Base-by-base conservation (phyloP, 2,329 filamentous ascomycete genomes). In the Cytospora schulzeri region DNA sequence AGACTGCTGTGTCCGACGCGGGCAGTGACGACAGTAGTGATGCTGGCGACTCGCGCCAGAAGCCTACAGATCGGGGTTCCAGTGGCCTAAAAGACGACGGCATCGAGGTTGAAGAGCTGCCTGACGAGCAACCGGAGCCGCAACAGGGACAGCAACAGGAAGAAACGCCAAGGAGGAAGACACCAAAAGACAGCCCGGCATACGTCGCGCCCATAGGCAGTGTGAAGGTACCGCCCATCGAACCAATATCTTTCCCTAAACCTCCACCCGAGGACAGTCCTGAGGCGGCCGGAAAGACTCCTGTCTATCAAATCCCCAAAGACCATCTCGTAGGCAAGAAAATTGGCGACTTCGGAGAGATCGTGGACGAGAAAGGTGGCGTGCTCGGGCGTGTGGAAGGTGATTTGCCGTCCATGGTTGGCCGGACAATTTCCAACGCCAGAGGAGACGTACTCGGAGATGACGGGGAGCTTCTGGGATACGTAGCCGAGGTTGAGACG, bases 361-460 rank as follows among this genome's bases (percentile, higher is more conserved):
- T 85, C 35, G 71, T 85, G 19, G 80, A 81, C 65, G 79, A 76
- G 65, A 75, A 81, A 22, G 82, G 81, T 9, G 79, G 78, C 41
- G 81, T 85, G 4, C 76, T 85, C 3, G 83, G 82, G 38, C 79
- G 81, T 51, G 82, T 80, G 7, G 80, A 80, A 7, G 83, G 83
- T 8, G 83, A 85, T 70, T 74, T 86, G 28, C 83, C 83, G 4
- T 79, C 81, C 55, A 85, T 85, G 79, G 76, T 85, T 7, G 83
- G 83, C 35, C 75, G 78, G 50, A 76, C 76, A 52, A 80, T 85
- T 1, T 74, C 78, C 11, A 76, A 75, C 11, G 72, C 75, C 3
- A 75, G 76, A 24, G 83, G 83, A 19, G 78, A 84, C 67, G 73
- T 85, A 38, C 75, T 80, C 45, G 78, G 75, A n/a, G 76, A 79